These are phyloP conservation scores for Rugonectria rugulosa DNA, from an alignment of 2,329 filamentous ascomycete genomes.

Conservation along the genomic window DNA sequence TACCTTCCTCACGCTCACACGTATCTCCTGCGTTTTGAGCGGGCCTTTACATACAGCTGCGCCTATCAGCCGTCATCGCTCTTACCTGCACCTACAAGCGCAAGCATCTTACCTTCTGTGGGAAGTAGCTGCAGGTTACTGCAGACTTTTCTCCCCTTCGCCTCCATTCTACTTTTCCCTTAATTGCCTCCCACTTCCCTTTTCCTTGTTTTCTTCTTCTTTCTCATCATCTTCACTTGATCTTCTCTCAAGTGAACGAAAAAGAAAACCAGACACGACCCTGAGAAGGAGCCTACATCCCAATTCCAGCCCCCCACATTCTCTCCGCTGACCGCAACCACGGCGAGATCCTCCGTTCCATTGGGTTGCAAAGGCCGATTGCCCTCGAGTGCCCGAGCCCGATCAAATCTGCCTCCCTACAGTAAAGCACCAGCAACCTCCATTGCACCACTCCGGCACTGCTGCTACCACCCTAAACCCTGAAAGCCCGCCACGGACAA, in stretches of 20 bases:
- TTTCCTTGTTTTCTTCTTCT: neutral
- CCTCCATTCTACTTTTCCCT: constrained; percentile 8
- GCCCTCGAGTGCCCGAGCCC: constrained; percentile 9
- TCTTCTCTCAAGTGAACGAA: constrained; percentile 30
- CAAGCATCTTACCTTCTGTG: constrained; percentile 29
- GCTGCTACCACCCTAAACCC: neutral
- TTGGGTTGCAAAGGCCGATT: constrained; percentile 16
- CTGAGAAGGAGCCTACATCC: constrained; percentile 12
- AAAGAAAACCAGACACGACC: too few species aligned
- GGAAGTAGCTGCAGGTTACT: constrained; percentile 9
- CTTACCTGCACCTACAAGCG: constrained; percentile 22
- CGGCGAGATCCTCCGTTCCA: constrained; percentile 13
- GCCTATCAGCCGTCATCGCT: constrained; percentile 22
- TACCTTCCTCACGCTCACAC: constrained; percentile 7
- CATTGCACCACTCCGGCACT: neutral
- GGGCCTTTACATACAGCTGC: constrained; percentile 22
- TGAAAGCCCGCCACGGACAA: constrained; percentile 5
- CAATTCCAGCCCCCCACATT: constrained; percentile 11
- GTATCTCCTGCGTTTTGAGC: constrained; percentile 15
- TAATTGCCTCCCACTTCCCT: constrained; percentile 3
- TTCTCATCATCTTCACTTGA: constrained; percentile 31
- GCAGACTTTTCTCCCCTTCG: constrained; percentile 11
- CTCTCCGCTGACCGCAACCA: constrained; percentile 14
- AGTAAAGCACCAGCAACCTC: constrained; percentile 8
- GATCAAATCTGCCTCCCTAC: too few species aligned